Evolutionary conservation across 2,329 filamentous ascomycete species (phyloP).

Genomic region (Pseudogymnoascus sp.): DNA sequence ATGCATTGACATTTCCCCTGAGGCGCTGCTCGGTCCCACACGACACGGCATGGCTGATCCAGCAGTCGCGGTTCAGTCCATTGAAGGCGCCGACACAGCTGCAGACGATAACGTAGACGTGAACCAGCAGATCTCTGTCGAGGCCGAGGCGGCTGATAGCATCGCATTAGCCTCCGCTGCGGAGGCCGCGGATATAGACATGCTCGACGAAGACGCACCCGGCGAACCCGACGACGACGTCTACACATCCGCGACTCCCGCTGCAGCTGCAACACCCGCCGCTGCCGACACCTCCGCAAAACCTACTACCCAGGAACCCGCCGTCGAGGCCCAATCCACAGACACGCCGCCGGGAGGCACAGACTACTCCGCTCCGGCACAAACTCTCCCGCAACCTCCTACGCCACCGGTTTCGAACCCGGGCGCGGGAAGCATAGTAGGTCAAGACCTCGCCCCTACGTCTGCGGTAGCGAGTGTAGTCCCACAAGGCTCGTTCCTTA

Average conservation of each 20-base stretch:
- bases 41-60: constrained; percentile 19
- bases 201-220: constrained; percentile 23
- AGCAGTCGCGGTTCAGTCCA: constrained; percentile 13
- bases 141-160: constrained; percentile 40
- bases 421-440: constrained; percentile 17
- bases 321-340: constrained; percentile 24
- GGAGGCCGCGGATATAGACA: constrained; percentile 22
- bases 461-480: background rate
- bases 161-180: constrained; percentile 16
- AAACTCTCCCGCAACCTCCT: constrained; percentile 37
- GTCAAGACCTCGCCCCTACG: constrained; percentile 17
- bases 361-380: constrained; percentile 31
- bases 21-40: constrained; percentile 38
- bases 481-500: constrained; percentile 40
- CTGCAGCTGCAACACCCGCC: background rate
- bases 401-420: constrained; percentile 60
- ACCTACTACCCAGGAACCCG: constrained; percentile 24
- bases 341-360: constrained; percentile 42
- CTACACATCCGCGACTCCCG: constrained; percentile 10
- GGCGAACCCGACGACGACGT: constrained; percentile 14
- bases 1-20: constrained; percentile 37
- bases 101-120: constrained; percentile 23
- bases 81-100: constrained; percentile 20
- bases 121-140: constrained; percentile 19
- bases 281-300: background rate